A percentile compares a stretch with the other conserved stretches of the same genome.
Conservation (phyloP, 257 asterid genomes). For the Solanum bulbocastanum region DNA sequence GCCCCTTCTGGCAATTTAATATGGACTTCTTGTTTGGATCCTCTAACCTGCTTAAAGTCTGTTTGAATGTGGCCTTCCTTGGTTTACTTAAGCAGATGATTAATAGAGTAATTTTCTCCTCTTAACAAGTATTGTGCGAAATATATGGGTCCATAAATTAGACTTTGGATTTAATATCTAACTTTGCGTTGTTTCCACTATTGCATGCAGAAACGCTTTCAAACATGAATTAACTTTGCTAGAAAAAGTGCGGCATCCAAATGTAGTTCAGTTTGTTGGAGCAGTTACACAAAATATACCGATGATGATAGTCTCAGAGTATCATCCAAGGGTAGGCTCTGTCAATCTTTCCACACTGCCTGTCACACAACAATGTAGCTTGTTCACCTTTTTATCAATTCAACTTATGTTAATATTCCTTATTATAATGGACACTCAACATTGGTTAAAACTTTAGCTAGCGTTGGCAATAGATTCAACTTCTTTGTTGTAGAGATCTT, state of each 20-base stretch:
- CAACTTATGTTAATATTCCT: background rate
- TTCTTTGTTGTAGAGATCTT: background rate
- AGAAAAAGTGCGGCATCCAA: slow-evolving; percentile 98
- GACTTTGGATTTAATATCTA: background rate
- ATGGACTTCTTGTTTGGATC: background rate
- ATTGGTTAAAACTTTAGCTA: background rate
- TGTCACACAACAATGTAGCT: background rate
- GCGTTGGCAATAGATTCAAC: background rate
- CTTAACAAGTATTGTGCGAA: background rate
- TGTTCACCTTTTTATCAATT: background rate
- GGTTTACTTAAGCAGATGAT: background rate
- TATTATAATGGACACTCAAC: background rate
- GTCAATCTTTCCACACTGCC: slow-evolving; percentile 14
- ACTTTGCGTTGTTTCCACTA: background rate
- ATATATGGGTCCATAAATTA: background rate
- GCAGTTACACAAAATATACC: slow-evolving; percentile 97
- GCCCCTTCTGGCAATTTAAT: background rate
- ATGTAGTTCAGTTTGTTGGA: slow-evolving; percentile 90
- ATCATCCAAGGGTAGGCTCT: slow-evolving; percentile 61
- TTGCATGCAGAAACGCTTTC: slow-evolving; percentile 65
- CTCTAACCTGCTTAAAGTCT: background rate
- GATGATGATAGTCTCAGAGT: slow-evolving; percentile 92
- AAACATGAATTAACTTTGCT: slow-evolving; percentile 73
- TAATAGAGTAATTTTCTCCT: background rate
- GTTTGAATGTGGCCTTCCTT: background rate